Percentiles rank a stretch among this genome's conserved stretches.
Evolutionary conservation across 306 rosid genomes (phyloP).

Genomic region (Trifolium pratense): DNA sequence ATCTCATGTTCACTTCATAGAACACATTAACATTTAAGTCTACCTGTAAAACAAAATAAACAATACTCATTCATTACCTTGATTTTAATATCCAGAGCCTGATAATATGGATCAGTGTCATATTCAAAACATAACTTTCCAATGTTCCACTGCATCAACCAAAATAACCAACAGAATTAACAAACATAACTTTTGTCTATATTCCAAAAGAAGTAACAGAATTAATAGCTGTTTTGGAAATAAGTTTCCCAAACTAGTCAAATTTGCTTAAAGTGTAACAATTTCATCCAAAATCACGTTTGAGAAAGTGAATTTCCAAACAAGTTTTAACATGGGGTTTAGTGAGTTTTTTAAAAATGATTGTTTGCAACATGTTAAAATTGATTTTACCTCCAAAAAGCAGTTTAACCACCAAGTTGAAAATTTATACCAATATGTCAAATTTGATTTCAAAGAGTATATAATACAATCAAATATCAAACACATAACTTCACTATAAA

Average conservation of each 20-base stretch:
- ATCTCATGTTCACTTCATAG: too few species aligned
- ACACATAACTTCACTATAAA: background rate
- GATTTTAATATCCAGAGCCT: constrained; percentile 66
- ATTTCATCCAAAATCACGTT: background rate
- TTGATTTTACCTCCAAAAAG: background rate
- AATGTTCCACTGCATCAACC: constrained; percentile 73
- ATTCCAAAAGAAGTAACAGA: background rate
- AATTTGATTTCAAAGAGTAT: background rate
- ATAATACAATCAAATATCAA: too few species aligned
- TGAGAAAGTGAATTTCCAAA: background rate
- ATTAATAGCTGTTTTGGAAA: background rate
- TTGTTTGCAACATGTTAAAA: background rate
- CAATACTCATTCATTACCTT: constrained; percentile 55
- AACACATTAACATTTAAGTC: too few species aligned
- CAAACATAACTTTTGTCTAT: background rate
- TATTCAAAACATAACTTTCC: constrained; percentile 80
- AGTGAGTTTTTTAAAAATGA: background rate
- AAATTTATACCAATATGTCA: background rate
- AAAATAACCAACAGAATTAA: constrained; percentile 20
- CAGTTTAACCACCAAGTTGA: background rate
- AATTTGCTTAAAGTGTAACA: background rate
- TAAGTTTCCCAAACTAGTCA: background rate
- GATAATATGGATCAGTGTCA: constrained; percentile 92
- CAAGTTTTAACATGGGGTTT: background rate
- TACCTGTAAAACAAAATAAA: too few species aligned